Evolutionary conservation across 2,329 filamentous ascomycete genomes (phyloP).

Genomic region (Thermoascus crustaceus): DNA sequence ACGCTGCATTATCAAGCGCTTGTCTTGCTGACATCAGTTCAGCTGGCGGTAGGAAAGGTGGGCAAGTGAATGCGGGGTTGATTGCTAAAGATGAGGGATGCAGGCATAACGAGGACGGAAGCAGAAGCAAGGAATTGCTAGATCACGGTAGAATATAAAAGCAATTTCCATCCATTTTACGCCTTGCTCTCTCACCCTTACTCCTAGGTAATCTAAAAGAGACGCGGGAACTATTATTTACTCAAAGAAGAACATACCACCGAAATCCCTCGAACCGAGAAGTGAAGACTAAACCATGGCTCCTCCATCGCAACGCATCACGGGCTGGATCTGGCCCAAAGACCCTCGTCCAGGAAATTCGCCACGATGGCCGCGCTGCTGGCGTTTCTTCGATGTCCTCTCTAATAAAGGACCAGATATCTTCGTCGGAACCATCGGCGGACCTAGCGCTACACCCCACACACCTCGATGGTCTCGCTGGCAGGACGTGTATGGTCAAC

Average conservation of each 20-base stretch:
- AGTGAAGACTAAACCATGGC: background rate
- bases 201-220: too few relatives aligned
- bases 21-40: too few relatives aligned
- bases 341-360: conserved; percentile 28
- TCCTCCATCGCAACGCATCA: background rate
- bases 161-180: too few relatives aligned
- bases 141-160: too few relatives aligned
- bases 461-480: conserved; percentile 12
- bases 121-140: background rate
- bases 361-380: conserved; percentile 19
- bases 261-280: too few relatives aligned
- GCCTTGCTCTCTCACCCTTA: too few relatives aligned
- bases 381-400: conserved; percentile 30
- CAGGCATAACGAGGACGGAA: too few relatives aligned
- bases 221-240: background rate
- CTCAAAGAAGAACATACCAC: too few relatives aligned
- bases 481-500: conserved; percentile 8
- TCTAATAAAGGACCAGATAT: conserved; percentile 36
- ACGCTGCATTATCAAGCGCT: too few relatives aligned
- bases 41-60: too few relatives aligned
- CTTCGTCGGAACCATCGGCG: conserved; percentile 24
- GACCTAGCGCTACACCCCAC: conserved; percentile 4
- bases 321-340: conserved; percentile 31
- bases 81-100: too few relatives aligned
- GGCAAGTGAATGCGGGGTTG: too few relatives aligned